These are phyloP conservation scores for Salix exigua DNA, from an alignment of 345 rosid species.

Conservation along the genomic window DNA sequence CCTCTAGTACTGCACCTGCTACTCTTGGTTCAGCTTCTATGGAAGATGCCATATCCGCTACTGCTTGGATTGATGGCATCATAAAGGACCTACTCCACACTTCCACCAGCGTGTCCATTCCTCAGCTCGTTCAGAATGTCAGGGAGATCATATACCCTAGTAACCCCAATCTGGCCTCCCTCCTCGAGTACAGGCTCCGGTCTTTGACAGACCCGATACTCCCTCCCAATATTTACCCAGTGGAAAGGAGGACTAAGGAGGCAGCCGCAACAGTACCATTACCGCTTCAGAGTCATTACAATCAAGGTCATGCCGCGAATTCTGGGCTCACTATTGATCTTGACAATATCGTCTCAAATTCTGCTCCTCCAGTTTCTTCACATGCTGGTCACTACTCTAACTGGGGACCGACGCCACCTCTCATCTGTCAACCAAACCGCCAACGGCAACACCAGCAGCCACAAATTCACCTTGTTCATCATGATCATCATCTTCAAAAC, in stretches of 20 bases:
- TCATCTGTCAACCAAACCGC: constrained; percentile 14
- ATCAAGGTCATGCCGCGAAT: constrained; percentile 17
- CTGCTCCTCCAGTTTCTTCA: constrained; percentile 14
- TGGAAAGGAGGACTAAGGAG: constrained; percentile 20
- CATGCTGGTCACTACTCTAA: constrained; percentile 14
- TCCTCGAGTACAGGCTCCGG: constrained; percentile 76
- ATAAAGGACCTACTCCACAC: constrained; percentile 77
- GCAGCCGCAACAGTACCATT: constrained; percentile 22
- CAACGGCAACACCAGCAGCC: constrained; percentile 14
- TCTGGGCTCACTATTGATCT: constrained; percentile 35
- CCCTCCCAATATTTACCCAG: constrained; percentile 11
- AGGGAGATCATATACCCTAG: constrained; percentile 90
- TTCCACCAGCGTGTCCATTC: constrained; percentile 75
- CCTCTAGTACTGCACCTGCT: not conserved
- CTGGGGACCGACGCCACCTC: constrained; percentile 31
- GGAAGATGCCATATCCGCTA: constrained; percentile 59
- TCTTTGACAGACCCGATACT: constrained; percentile 50
- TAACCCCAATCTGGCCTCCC: constrained; percentile 84
- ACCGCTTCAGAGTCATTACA: constrained; percentile 24
- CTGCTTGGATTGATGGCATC: constrained; percentile 86
- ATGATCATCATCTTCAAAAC: constrained; percentile 1
- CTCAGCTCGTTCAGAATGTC: constrained; percentile 94
- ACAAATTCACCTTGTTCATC: not conserved
- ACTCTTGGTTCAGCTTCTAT: constrained; percentile 18
- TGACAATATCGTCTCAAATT: constrained; percentile 20